A percentile compares a stretch with the other conserved stretches of the same genome.
phyloP scores from a whole-genome alignment of 2,329 filamentous ascomycete genomes.

The Colletotrichum filicis region DNA sequence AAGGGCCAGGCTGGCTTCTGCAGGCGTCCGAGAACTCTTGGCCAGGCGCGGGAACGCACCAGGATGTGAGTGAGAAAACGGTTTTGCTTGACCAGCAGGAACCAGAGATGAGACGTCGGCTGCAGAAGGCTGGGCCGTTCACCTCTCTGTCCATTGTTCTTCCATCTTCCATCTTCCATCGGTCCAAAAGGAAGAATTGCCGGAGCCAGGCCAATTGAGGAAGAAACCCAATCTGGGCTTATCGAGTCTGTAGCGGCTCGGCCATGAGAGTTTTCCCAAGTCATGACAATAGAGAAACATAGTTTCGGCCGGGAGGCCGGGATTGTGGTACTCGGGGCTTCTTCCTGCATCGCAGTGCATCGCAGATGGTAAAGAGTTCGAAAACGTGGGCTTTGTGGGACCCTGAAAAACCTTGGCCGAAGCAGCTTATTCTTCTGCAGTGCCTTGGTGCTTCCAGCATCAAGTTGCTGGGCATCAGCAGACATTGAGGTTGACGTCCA shows the following conservation, averaged over 20 bases:
- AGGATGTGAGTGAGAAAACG: neutral
- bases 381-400: conserved; percentile 1
- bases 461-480: conserved; percentile 14
- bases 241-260: neutral
- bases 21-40: neutral
- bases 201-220: neutral
- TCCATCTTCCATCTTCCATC: too few relatives aligned
- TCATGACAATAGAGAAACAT: neutral
- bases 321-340: neutral
- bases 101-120: conserved; percentile 14
- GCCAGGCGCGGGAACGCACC: neutral
- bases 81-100: neutral
- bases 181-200: neutral
- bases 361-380: neutral
- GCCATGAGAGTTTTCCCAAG: neutral
- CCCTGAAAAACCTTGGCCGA: conserved; percentile 19
- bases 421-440: conserved; percentile 1
- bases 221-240: neutral
- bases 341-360: conserved; percentile 8
- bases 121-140: neutral
- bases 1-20: neutral
- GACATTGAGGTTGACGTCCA: neutral
- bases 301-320: conserved; percentile 12
- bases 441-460: neutral
- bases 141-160: neutral